Evolutionary conservation across 75 land plant species (phyloP), one percentile per base, ranked within the genome.

Genomic region (Pinus taeda): DNA sequence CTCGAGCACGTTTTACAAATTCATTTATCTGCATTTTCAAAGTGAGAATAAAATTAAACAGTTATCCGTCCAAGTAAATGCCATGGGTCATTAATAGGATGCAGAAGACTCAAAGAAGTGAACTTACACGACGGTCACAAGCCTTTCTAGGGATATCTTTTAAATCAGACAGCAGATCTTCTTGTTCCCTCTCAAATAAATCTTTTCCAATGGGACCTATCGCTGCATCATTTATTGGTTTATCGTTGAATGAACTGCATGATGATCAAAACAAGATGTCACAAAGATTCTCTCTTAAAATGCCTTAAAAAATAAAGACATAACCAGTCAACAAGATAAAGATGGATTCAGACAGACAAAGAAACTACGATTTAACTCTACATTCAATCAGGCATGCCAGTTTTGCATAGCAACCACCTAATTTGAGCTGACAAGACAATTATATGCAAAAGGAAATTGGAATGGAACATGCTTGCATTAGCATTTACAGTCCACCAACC

Each of bases 1-100:
- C 95, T 77, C 99, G 88, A n/a, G 98, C 99, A 39, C 99, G 90
- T 63, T 96, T 96, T 18, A 96, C 99, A 86, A 96, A 96, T 81
- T 96, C 99, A 84, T 96, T 94, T 37, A 96, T 94, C 99, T 96
- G 74, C 66, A 62, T 26, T 30, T 29, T 59, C 20, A 45, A 73
- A 45, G 33, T 18, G 29, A 75, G 20, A 59, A 13, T 36, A 67
- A 26, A 26, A 67, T 42, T 29, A 22, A 56, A 33, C 8, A 29
- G 36, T 21, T 9, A 60, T 53, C 62, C 64, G 8, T 7, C 64
- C 36, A 78, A 74, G 33, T 59, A n/a, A 59, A 42, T 20, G n/a
- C 57, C 22, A 61, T 55, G 22, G 57, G 20, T 36, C n/a, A 17
- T 49, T 21, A 59, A 30, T 45, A 26, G 79, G 20, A 33, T 17